phyloP scores from a whole-genome alignment of 2,329 filamentous ascomycete species.

The Ascochyta rabiei region DNA sequence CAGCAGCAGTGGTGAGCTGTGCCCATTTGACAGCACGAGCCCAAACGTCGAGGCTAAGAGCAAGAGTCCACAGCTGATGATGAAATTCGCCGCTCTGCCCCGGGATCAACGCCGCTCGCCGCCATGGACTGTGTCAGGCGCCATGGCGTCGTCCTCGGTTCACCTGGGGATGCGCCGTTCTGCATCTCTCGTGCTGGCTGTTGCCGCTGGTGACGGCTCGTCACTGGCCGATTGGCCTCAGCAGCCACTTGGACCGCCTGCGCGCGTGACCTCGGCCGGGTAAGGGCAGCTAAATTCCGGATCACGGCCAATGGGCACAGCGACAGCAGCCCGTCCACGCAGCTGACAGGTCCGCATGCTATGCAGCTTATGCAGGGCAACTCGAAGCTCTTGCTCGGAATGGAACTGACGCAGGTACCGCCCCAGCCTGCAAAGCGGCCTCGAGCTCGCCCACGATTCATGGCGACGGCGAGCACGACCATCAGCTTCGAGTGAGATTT shows the following conservation, averaged over 20 bases:
- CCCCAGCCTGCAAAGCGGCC: background rate
- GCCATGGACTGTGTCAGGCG: slow-evolving; percentile 4
- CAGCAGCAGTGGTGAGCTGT: background rate
- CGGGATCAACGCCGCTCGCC: slow-evolving; percentile 12
- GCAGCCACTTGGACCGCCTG: background rate
- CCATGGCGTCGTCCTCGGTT: slow-evolving; percentile 2
- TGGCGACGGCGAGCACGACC: background rate
- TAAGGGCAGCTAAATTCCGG: background rate
- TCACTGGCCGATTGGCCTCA: slow-evolving; percentile 5
- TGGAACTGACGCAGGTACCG: slow-evolving; percentile 22
- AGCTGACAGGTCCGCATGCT: slow-evolving; percentile 17
- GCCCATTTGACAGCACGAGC: slow-evolving; percentile 11
- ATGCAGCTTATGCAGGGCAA: slow-evolving; percentile 26
- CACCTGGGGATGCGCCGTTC: slow-evolving; percentile 6
- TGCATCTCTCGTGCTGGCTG: background rate
- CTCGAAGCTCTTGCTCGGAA: slow-evolving; percentile 5
- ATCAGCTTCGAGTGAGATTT: background rate
- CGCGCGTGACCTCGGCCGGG: background rate
- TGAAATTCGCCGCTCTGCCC: slow-evolving; percentile 8
- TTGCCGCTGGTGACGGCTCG: slow-evolving; percentile 8
- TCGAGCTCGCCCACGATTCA: background rate
- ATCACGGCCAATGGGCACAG: slow-evolving; percentile 19
- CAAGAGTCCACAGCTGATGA: slow-evolving; percentile 5
- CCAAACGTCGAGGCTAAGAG: slow-evolving; percentile 2
- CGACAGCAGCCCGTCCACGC: slow-evolving; percentile 11